Conservation (phyloP, 768 basidiomycete species). For the Phlebiopsis gigantea region DNA sequence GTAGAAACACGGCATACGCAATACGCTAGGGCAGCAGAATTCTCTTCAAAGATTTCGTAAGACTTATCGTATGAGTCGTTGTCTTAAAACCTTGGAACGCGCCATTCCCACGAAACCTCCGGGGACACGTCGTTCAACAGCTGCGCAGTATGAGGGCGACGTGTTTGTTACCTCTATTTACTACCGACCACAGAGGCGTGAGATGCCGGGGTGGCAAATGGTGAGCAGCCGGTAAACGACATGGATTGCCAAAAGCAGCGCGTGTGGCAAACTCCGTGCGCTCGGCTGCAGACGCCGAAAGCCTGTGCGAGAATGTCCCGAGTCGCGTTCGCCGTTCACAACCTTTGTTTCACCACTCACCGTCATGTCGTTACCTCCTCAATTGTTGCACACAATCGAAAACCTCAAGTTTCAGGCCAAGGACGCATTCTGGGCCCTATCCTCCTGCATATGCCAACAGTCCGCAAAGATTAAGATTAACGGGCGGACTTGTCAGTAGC, state of each 20-base stretch:
- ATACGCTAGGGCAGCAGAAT: too few species aligned
- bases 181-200: neutral
- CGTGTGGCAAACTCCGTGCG: neutral
- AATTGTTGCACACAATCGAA: conserved; percentile 22
- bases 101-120: too few species aligned
- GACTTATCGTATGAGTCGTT: too few species aligned
- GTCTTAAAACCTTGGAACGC: too few species aligned
- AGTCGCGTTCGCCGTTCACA: conserved; percentile 3
- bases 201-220: neutral
- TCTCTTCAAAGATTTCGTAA: too few species aligned
- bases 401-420: conserved; percentile 49
- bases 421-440: conserved; percentile 77
- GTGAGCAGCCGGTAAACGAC: neutral
- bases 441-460: conserved; percentile 76
- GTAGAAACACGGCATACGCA: too few species aligned
- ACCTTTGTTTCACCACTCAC: neutral
- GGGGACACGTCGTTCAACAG: too few species aligned
- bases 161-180: neutral
- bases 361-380: conserved; percentile 21
- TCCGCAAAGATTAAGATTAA: conserved; percentile 92
- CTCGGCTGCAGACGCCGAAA: neutral
- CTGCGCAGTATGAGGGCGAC: neutral
- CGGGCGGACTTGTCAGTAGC: conserved; percentile 79
- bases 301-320: neutral
- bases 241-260: neutral